Evolutionary conservation across 345 rosid genomes (phyloP).

Genomic region (Gossypium longicalyx): DNA sequence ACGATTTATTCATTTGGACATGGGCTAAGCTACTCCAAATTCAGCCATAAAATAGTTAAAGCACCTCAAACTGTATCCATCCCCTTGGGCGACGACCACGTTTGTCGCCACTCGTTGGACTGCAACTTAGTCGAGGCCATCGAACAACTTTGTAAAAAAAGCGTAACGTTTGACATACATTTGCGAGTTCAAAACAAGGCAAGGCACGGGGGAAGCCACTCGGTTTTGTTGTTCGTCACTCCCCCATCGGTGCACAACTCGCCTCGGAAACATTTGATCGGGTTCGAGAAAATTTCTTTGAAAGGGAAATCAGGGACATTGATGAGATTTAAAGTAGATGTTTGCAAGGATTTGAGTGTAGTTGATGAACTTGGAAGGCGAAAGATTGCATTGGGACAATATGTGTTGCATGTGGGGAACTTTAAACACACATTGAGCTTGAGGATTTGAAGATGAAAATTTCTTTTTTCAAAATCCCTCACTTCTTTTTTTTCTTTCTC

Average conservation of each 20-base stretch:
- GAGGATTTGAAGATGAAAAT: conserved; percentile 37
- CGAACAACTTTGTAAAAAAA: conserved; percentile 37
- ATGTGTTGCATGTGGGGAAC: conserved; percentile 67
- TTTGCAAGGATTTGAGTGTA: conserved; percentile 73
- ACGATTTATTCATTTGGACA: conserved; percentile 82
- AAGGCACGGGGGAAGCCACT: conserved; percentile 46
- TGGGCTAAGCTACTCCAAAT: conserved; percentile 63
- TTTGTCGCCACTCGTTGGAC: conserved; percentile 40
- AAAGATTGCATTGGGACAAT: conserved; percentile 58
- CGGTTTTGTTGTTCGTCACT: conserved; percentile 60
- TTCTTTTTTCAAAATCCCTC: neutral
- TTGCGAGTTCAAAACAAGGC: conserved; percentile 52
- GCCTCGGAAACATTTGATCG: conserved; percentile 62
- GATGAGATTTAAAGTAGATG: conserved; percentile 54
- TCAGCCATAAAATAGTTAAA: conserved; percentile 41
- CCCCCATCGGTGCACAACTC: conserved; percentile 67
- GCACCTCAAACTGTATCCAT: conserved; percentile 54
- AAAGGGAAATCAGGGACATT: conserved; percentile 20
- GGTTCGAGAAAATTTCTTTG: conserved; percentile 61
- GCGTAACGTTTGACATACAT: conserved; percentile 41
- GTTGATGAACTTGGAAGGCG: conserved; percentile 59
- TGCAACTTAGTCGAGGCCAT: conserved; percentile 52
- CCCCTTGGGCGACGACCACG: conserved; percentile 42
- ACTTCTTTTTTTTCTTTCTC: neutral
- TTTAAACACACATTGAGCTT: conserved; percentile 53